Percentiles rank a stretch among this genome's conserved stretches.
Conservation (phyloP, 306 rosid genomes). For the Gastrolobium bilobum region DNA sequence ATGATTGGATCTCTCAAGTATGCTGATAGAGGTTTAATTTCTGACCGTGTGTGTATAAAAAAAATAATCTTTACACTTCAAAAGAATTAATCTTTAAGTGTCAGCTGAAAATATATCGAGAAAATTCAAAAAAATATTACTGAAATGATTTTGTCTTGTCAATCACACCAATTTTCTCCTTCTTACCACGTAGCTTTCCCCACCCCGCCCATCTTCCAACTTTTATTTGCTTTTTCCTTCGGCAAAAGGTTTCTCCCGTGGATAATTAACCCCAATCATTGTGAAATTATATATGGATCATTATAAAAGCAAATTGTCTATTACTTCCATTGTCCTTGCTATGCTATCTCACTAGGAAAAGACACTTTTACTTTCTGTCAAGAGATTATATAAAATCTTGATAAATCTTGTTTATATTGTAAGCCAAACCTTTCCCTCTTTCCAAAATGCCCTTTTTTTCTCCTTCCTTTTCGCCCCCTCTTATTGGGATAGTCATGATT, state of each 20-base stretch:
- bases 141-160: constrained; percentile 37
- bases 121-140: too few relatives aligned
- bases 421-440: constrained; percentile 48
- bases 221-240: constrained; percentile 30
- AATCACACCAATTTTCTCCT: constrained; percentile 27
- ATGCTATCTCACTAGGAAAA: constrained; percentile 39
- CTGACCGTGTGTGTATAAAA: too few relatives aligned
- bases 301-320: constrained; percentile 31
- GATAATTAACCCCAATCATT: constrained; percentile 55
- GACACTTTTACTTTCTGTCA: constrained; percentile 49
- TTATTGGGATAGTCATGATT: constrained; percentile 54
- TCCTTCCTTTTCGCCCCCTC: background rate
- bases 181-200: constrained; percentile 30
- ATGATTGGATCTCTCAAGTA: too few relatives aligned
- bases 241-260: constrained; percentile 46
- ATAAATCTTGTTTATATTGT: constrained; percentile 36
- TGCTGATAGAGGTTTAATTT: too few relatives aligned
- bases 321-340: constrained; percentile 19
- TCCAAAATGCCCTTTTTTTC: constrained; percentile 43
- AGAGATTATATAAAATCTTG: constrained; percentile 46
- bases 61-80: too few relatives aligned
- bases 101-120: too few relatives aligned
- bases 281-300: constrained; percentile 50
- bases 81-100: too few relatives aligned
- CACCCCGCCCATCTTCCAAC: background rate